Conservation (phyloP, 768 basidiomycete genomes). For the Nidularia pulvinata region DNA sequence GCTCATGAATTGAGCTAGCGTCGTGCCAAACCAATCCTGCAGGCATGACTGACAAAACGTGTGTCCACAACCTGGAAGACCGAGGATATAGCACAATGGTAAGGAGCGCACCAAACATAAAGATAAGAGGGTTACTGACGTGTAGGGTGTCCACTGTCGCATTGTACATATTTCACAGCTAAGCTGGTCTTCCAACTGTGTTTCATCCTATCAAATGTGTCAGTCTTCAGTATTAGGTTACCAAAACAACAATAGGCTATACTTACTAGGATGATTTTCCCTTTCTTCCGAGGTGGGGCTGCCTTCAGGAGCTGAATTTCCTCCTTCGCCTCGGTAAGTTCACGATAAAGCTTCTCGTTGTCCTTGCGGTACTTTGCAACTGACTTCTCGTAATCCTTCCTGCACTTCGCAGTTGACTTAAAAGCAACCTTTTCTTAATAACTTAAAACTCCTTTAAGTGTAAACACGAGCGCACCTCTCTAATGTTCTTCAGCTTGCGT, state of each 20-base stretch:
- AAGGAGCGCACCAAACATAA: background rate
- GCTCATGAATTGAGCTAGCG: conserved; percentile 45
- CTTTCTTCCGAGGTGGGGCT: conserved; percentile 12
- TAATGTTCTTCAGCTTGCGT: conserved; percentile 37
- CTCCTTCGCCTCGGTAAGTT: background rate
- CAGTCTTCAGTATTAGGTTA: conserved; percentile 1
- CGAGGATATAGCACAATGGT: conserved; percentile 17
- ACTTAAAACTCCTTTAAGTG: conserved; percentile 1
- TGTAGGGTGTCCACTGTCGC: conserved; percentile 67
- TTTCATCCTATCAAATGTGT: conserved; percentile 27
- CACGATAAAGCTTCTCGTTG: background rate
- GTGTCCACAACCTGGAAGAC: conserved; percentile 69
- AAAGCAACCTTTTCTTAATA: too few species aligned
- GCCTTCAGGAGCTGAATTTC: background rate
- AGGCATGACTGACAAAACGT: conserved; percentile 67
- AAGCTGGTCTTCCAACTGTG: conserved; percentile 49
- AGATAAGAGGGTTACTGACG: conserved; percentile 36
- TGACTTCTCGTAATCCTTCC: too few species aligned
- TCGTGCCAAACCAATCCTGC: conserved; percentile 50
- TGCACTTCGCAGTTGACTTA: too few species aligned
- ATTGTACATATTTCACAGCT: conserved; percentile 66
- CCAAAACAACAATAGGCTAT: background rate
- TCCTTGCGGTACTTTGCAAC: too few species aligned
- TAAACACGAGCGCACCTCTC: conserved; percentile 33
- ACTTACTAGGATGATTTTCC: conserved; percentile 16